These are phyloP conservation scores for Calonectria ilicicola DNA, from an alignment of 2,329 filamentous ascomycete species.

Conservation along the genomic window DNA sequence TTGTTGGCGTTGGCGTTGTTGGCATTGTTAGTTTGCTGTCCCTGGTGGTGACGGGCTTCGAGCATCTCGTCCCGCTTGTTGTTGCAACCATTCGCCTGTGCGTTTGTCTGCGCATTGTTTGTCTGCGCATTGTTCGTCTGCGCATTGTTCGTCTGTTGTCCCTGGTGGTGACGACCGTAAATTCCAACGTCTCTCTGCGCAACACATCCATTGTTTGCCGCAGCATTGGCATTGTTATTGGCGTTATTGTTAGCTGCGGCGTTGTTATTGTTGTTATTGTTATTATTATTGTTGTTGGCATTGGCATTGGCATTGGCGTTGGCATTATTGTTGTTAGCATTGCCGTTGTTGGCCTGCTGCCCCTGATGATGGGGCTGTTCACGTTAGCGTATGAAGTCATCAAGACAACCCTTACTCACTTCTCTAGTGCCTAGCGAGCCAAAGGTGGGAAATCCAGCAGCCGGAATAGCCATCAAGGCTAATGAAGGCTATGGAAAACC, in stretches of 20 bases:
- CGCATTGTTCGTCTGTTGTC: background rate
- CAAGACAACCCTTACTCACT: background rate
- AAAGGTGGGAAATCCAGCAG: background rate
- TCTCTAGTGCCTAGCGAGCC: background rate
- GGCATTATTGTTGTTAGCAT: background rate
- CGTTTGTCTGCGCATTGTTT: background rate
- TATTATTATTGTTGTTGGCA: background rate
- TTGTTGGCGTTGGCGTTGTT: background rate
- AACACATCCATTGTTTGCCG: background rate
- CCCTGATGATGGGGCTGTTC: slow-evolving; percentile 18
- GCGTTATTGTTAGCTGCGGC: background rate
- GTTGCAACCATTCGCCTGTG: background rate
- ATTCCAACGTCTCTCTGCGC: background rate
- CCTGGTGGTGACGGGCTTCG: slow-evolving; percentile 14
- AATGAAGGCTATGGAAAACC: background rate
- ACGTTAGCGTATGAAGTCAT: background rate
- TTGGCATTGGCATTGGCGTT: background rate
- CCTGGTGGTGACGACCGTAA: slow-evolving; percentile 8
- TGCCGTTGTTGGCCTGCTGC: background rate
- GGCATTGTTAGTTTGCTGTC: background rate
- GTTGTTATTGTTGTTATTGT: background rate
- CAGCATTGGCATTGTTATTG: background rate
- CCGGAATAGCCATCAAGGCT: slow-evolving; percentile 12
- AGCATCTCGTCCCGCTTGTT: slow-evolving; percentile 5
- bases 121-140: too few relatives aligned